These are phyloP conservation scores for Neckera pumila DNA, from an alignment of 225 moss, liverwort and hornwort species.

Conservation along the genomic window DNA sequence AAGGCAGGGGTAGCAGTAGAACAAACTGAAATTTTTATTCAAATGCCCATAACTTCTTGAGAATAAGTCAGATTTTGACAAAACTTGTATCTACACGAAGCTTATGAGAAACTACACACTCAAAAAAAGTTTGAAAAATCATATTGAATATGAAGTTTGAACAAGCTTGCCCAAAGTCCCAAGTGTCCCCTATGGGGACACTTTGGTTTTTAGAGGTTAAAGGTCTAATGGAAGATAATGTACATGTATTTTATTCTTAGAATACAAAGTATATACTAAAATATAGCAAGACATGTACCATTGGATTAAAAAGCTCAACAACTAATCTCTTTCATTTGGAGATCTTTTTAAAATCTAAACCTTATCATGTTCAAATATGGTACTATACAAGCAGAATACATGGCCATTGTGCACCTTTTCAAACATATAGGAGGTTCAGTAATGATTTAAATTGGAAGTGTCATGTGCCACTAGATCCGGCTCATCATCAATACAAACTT, in stretches of 20 bases:
- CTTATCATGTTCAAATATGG: accelerated
- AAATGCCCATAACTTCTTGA: too few species aligned
- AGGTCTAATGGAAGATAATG: accelerated
- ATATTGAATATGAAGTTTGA: too few species aligned
- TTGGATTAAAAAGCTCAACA: not conserved
- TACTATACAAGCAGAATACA: accelerated
- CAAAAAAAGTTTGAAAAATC: too few species aligned
- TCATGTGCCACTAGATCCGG: accelerated
- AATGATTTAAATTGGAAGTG: not conserved
- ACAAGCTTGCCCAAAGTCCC: too few species aligned
- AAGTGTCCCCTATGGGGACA: too few species aligned
- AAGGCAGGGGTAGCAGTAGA: too few species aligned
- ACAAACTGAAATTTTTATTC: too few species aligned
- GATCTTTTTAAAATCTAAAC: not conserved
- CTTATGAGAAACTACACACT: too few species aligned
- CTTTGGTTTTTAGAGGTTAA: too few species aligned
- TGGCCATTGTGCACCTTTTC: not conserved
- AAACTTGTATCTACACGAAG: too few species aligned
- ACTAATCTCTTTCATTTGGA: not conserved
- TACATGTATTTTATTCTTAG: not conserved
- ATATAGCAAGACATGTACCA: not conserved
- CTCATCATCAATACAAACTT: too few species aligned
- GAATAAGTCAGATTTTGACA: too few species aligned
- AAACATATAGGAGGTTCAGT: not conserved
- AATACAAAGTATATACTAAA: not conserved